Conservation (phyloP, 306 rosid genomes). For the Glycine tomentella region DNA sequence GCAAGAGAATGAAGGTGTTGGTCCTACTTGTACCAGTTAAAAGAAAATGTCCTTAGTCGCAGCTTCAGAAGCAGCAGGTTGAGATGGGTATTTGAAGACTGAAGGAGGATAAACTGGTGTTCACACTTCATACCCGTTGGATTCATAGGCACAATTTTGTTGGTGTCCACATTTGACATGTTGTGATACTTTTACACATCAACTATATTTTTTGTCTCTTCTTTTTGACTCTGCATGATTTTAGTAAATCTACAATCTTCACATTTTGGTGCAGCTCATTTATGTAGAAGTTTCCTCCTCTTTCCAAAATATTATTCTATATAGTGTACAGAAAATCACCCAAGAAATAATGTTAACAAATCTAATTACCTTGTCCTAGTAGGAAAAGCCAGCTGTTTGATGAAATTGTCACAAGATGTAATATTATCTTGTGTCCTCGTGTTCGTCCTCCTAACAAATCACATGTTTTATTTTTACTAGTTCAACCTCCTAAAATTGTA, state of each 20-base stretch:
- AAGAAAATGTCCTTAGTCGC: conserved; percentile 34
- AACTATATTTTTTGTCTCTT: not conserved
- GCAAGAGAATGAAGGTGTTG: not conserved
- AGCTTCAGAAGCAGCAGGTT: conserved; percentile 23
- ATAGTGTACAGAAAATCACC: conserved; percentile 27
- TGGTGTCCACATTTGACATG: conserved; percentile 51
- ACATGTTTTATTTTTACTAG: too few species aligned
- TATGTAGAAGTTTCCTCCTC: conserved; percentile 45
- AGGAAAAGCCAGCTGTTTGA: conserved; percentile 44
- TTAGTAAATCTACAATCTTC: conserved; percentile 32
- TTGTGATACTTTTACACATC: conserved; percentile 37
- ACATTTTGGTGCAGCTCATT: conserved; percentile 51
- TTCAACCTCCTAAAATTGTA: not conserved
- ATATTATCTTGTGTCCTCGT: not conserved
- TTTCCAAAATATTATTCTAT: conserved; percentile 36
- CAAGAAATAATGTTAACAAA: conserved; percentile 49
- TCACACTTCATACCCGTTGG: conserved; percentile 51
- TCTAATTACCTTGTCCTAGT: conserved; percentile 34
- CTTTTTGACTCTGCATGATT: conserved; percentile 54
- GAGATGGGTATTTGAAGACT: conserved; percentile 36
- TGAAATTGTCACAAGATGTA: conserved; percentile 37
- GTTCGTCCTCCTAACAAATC: not conserved
- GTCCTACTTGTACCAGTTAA: conserved; percentile 11
- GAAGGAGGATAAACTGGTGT: conserved; percentile 15
- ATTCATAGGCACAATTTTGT: conserved; percentile 45